These are phyloP conservation scores for Geotrichum carabidarum DNA, from an alignment of 1,139 yeast species.

Conservation along the genomic window DNA sequence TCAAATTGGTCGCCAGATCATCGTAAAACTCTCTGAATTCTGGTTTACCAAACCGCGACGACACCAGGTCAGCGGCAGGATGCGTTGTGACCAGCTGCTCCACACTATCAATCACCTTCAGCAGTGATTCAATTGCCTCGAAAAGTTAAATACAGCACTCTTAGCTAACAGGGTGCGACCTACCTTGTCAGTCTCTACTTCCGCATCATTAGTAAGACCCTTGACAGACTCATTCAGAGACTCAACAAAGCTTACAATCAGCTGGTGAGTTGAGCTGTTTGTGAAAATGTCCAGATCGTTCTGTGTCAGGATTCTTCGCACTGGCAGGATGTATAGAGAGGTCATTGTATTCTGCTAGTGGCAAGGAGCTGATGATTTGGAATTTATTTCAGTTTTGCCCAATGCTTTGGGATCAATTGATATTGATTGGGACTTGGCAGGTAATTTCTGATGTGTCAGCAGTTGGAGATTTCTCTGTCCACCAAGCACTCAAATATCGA, in stretches of 20 bases:
- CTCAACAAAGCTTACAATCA: slow-evolving; percentile 52
- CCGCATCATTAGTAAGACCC: slow-evolving; percentile 47
- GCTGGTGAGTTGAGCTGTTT: slow-evolving; percentile 48
- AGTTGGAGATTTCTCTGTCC: background rate
- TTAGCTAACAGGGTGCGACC: background rate
- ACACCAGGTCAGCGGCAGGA: slow-evolving; percentile 68
- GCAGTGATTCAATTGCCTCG: slow-evolving; percentile 34
- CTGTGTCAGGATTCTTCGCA: slow-evolving; percentile 50
- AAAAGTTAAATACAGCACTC: background rate
- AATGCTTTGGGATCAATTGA: background rate
- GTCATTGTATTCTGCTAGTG: background rate
- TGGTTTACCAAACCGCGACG: slow-evolving; percentile 83
- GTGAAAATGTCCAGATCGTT: slow-evolving; percentile 63
- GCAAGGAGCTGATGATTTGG: background rate
- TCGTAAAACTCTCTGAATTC: slow-evolving; percentile 86
- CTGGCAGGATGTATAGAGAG: slow-evolving; percentile 3
- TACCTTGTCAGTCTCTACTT: slow-evolving; percentile 14
- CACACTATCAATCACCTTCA: slow-evolving; percentile 46
- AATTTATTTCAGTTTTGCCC: background rate
- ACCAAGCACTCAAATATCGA: background rate
- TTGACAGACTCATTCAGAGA: slow-evolving; percentile 60
- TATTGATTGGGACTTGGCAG: too few relatives aligned
- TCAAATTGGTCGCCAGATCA: slow-evolving; percentile 43
- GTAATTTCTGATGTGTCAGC: too few relatives aligned
- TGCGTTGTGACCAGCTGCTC: slow-evolving; percentile 45